These are phyloP conservation scores for Xylaria venustula DNA, from an alignment of 495 filamentous ascomycete species.

Conservation along the genomic window DNA sequence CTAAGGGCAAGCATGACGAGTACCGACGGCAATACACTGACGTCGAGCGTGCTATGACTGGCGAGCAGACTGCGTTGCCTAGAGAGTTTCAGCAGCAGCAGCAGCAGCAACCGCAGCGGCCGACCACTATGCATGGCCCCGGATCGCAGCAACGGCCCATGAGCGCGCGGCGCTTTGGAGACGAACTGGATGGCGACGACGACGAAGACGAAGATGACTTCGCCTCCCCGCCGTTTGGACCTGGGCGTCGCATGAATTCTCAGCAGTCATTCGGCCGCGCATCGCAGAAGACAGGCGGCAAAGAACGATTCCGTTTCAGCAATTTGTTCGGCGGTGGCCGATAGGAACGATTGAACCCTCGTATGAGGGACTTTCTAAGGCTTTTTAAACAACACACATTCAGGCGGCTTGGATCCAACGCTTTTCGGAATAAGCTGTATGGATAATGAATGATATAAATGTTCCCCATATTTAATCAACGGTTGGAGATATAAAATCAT, in stretches of 20 bases:
- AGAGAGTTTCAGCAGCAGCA: constrained; percentile 14
- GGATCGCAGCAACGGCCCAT: constrained; percentile 25
- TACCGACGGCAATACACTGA: constrained; percentile 26
- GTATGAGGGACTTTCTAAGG: not conserved
- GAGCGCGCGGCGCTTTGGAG: constrained; percentile 15
- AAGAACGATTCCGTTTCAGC: constrained; percentile 31
- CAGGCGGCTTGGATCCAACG: too few species aligned
- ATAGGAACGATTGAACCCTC: not conserved
- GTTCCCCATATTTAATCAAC: not conserved
- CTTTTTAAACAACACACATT: too few species aligned
- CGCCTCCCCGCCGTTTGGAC: constrained; percentile 19
- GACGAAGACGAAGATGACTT: constrained; percentile 25
- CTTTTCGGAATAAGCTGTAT: too few species aligned
- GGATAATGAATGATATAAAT: not conserved
- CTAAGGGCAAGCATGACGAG: constrained; percentile 32
- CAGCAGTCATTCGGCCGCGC: constrained; percentile 31
- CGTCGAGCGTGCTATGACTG: constrained; percentile 30
- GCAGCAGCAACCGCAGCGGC: constrained; percentile 18
- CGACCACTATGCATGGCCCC: constrained; percentile 10
- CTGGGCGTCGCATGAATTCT: constrained; percentile 30
- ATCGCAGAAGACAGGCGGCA: constrained; percentile 24
- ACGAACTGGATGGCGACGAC: constrained; percentile 16
- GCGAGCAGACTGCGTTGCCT: constrained; percentile 20
- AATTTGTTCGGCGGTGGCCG: constrained; percentile 23
- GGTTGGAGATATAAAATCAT: not conserved